Evolutionary conservation across 1,139 yeast genomes (phyloP).

Genomic region (Eremothecium coryli): DNA sequence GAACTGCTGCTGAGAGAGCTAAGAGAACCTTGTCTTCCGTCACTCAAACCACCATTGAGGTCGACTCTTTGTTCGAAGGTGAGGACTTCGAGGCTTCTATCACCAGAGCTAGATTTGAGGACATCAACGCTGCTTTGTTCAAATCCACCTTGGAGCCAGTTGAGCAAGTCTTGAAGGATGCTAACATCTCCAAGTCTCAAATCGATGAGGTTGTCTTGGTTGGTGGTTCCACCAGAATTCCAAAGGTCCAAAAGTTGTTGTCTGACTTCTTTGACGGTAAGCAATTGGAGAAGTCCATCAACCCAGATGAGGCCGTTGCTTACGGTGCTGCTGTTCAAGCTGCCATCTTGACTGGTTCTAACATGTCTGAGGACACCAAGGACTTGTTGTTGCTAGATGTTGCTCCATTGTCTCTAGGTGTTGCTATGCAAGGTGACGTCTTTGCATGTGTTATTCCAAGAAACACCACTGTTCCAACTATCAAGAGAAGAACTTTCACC

Average conservation of each 20-base stretch:
- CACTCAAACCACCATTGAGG: slow-evolving; percentile 93
- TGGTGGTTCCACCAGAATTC: slow-evolving; percentile 99
- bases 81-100: slow-evolving; percentile 92
- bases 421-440: slow-evolving; percentile 99
- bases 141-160: slow-evolving; percentile 95
- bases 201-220: slow-evolving; percentile 96
- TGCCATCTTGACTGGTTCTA: slow-evolving; percentile 97
- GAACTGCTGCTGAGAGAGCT: slow-evolving; percentile 99
- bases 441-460: slow-evolving; percentile 99
- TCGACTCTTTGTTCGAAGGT: slow-evolving; percentile 94
- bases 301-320: slow-evolving; percentile 99
- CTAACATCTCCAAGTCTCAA: slow-evolving; percentile 79
- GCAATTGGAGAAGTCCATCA: slow-evolving; percentile 90
- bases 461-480: slow-evolving; percentile 99
- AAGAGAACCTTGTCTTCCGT: slow-evolving; percentile 97
- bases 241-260: slow-evolving; percentile 94
- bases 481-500: slow-evolving; percentile 99
- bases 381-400: slow-evolving; percentile 96
- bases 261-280: slow-evolving; percentile 98
- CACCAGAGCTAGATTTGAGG: slow-evolving; percentile 99
- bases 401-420: slow-evolving; percentile 98
- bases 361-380: slow-evolving; percentile 94
- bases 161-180: slow-evolving; percentile 94
- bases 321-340: slow-evolving; percentile 99
- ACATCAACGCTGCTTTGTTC: slow-evolving; percentile 90